Conservation (phyloP, 192 early-diverging fungal species). For the Funneliformis geosporum region DNA sequence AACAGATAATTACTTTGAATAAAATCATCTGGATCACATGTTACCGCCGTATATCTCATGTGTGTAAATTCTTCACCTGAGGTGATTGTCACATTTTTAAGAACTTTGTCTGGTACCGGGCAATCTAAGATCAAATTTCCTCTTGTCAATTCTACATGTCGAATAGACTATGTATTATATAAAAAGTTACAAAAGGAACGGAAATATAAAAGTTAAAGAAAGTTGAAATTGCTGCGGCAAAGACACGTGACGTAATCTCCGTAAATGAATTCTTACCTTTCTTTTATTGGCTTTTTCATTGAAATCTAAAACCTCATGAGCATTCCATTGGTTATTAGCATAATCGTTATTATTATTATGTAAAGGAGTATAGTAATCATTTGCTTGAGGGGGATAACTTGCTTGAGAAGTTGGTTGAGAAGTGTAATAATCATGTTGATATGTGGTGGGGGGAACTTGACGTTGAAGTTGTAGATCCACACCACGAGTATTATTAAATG, state of each 20-base stretch:
- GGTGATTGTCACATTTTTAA: constrained; percentile 51
- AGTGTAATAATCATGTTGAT: not conserved
- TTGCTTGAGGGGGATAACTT: not conserved
- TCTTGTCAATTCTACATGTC: constrained; percentile 54
- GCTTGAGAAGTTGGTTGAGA: too few species aligned
- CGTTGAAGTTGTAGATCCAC: not conserved
- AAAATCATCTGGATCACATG: constrained; percentile 69
- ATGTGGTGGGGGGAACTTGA: not conserved
- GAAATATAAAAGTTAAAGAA: not conserved
- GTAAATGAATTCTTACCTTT: not conserved
- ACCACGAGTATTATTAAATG: not conserved
- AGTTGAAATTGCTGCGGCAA: not conserved
- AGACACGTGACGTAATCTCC: not conserved
- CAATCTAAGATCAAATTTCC: constrained; percentile 71
- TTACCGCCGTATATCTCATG: constrained; percentile 72
- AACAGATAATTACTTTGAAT: constrained; percentile 59
- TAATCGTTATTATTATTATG: not conserved
- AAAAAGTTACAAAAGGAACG: too few species aligned
- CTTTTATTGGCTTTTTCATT: not conserved
- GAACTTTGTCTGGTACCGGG: constrained; percentile 56
- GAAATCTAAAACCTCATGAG: not conserved
- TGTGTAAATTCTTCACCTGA: constrained; percentile 63
- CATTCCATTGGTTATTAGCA: not conserved
- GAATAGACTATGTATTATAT: not conserved
- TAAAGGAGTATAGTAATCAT: not conserved